phyloP scores from a whole-genome alignment of 2,329 filamentous ascomycete genomes.

The Didymella keratinophila region DNA sequence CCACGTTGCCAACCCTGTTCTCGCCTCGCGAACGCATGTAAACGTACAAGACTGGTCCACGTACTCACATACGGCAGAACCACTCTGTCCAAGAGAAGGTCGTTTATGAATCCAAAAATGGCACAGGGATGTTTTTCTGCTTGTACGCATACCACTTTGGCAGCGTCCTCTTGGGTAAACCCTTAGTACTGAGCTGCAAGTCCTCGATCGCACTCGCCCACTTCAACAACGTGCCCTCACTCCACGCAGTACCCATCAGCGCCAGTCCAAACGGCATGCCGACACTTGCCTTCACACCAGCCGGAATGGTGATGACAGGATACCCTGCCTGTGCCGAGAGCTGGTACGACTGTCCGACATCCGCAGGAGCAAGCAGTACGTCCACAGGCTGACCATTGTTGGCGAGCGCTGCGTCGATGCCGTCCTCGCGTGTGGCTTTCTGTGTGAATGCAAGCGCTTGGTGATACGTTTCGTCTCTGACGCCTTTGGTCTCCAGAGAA shows the following conservation, averaged over 20 bases:
- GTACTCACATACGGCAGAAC: not conserved
- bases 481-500: constrained; percentile 66
- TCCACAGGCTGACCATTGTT: constrained; percentile 59
- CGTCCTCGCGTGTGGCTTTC: constrained; percentile 66
- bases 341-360: constrained; percentile 72
- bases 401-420: constrained; percentile 72
- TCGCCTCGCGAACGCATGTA: not conserved
- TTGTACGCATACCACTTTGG: constrained; percentile 52
- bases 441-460: constrained; percentile 70
- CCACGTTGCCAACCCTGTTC: not conserved
- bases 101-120: not conserved
- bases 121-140: constrained; percentile 50
- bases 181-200: constrained; percentile 35
- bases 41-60: not conserved
- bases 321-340: constrained; percentile 79
- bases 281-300: constrained; percentile 59
- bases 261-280: constrained; percentile 57
- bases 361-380: constrained; percentile 72
- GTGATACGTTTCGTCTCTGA: constrained; percentile 70
- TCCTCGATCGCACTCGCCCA: constrained; percentile 63
- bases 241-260: constrained; percentile 67
- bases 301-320: constrained; percentile 74
- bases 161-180: constrained; percentile 33
- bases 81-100: not conserved
- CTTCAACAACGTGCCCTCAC: constrained; percentile 64